A percentile compares a stretch with the other conserved stretches of the same genome.
These are phyloP conservation scores for Ballota nigra DNA, from an alignment of 257 asterid genomes.

Conservation along the genomic window DNA sequence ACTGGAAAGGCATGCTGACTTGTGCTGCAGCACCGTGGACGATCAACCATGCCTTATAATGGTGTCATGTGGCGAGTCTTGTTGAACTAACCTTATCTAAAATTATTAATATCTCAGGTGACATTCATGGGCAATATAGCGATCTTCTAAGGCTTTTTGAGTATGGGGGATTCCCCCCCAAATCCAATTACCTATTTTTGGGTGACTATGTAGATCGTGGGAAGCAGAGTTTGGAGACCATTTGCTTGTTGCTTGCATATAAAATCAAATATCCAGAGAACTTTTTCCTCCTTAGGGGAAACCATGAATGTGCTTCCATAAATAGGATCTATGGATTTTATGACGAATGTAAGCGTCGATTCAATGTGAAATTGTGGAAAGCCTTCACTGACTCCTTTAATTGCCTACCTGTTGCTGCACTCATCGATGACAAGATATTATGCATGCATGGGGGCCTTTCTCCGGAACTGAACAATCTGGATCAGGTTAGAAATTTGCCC, in stretches of 20 bases:
- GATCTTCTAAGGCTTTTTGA: slow-evolving; percentile 64
- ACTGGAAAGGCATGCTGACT: background rate
- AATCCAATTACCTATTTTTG: slow-evolving; percentile 55
- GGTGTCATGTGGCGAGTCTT: slow-evolving; percentile 16
- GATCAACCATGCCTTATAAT: background rate
- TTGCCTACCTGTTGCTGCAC: slow-evolving; percentile 66
- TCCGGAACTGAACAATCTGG: slow-evolving; percentile 50
- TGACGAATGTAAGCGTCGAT: slow-evolving; percentile 59
- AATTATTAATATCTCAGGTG: slow-evolving; percentile 36
- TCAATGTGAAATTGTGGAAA: slow-evolving; percentile 61
- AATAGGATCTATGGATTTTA: slow-evolving; percentile 60
- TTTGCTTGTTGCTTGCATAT: slow-evolving; percentile 59
- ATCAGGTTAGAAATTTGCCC: slow-evolving; percentile 50
- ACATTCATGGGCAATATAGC: slow-evolving; percentile 62
- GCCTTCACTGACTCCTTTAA: slow-evolving; percentile 57
- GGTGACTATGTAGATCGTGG: slow-evolving; percentile 67
- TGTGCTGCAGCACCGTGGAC: slow-evolving; percentile 14
- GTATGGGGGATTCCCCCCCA: slow-evolving; percentile 57
- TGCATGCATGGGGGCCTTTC: slow-evolving; percentile 72
- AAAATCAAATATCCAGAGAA: slow-evolving; percentile 58
- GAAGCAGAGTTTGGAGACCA: slow-evolving; percentile 55
- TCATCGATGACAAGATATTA: slow-evolving; percentile 53
- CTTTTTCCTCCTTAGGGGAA: slow-evolving; percentile 60
- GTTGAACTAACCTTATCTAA: slow-evolving; percentile 8
- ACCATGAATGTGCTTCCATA: slow-evolving; percentile 61